phyloP scores from a whole-genome alignment of 2,329 filamentous ascomycete species.

The Sporothrix protearum region DNA sequence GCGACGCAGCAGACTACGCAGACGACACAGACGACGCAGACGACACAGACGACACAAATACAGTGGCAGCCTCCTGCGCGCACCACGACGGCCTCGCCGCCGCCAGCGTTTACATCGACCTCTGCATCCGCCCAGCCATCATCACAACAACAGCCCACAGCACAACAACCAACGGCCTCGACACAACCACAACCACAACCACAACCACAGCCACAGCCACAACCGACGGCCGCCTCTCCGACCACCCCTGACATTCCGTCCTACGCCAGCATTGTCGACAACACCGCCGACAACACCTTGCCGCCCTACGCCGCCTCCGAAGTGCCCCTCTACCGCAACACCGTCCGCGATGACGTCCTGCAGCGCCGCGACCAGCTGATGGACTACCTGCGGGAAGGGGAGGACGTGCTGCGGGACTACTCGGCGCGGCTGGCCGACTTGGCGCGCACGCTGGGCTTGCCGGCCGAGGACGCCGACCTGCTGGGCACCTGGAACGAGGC shows the following conservation, averaged over 20 bases:
- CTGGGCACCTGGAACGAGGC: slow-evolving; percentile 35
- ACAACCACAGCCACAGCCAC: neutral
- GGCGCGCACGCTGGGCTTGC: slow-evolving; percentile 31
- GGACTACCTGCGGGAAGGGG: slow-evolving; percentile 34
- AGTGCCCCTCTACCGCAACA: slow-evolving; percentile 31
- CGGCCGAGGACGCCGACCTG: slow-evolving; percentile 30
- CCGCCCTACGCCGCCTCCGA: slow-evolving; percentile 34
- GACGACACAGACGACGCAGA: neutral
- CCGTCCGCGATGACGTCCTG: slow-evolving; percentile 31
- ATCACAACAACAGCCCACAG: neutral
- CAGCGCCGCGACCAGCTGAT: slow-evolving; percentile 33
- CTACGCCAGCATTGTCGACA: slow-evolving; percentile 11
- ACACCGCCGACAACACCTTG: slow-evolving; percentile 18
- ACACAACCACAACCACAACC: neutral
- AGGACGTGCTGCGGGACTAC: slow-evolving; percentile 35
- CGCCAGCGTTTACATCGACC: neutral
- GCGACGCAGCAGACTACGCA: no score
- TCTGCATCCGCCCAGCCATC: neutral
- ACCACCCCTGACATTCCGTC: slow-evolving; percentile 26
- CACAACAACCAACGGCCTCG: neutral
- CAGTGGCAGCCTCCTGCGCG: neutral
- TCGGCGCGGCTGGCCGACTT: slow-evolving; percentile 34
- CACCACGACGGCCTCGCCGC: neutral
- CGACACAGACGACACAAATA: neutral
- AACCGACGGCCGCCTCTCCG: neutral